A percentile compares a stretch with the other conserved stretches of the same genome.
These are phyloP conservation scores for Fusarium compactum DNA, from an alignment of 2,329 filamentous ascomycete species.

Conservation along the genomic window DNA sequence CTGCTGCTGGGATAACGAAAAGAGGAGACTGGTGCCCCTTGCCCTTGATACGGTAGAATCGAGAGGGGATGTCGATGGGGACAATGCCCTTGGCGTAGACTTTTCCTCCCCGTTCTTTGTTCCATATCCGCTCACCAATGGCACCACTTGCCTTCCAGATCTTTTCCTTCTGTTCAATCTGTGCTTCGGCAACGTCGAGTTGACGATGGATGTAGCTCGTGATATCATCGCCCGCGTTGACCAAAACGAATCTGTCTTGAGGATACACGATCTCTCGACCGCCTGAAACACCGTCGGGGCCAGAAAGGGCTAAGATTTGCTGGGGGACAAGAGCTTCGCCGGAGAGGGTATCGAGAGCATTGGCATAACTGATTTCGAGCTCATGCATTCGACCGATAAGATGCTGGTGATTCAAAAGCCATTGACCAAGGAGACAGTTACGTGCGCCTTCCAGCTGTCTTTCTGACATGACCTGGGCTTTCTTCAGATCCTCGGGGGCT, in stretches of 20 bases:
- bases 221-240: slow-evolving; percentile 66
- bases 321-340: slow-evolving; percentile 63
- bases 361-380: slow-evolving; percentile 66
- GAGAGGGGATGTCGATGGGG: slow-evolving; percentile 61
- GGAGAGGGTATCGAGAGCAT: slow-evolving; percentile 62
- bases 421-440: slow-evolving; percentile 67
- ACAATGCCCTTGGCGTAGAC: slow-evolving; percentile 60
- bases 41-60: slow-evolving; percentile 65
- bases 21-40: slow-evolving; percentile 59
- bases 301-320: slow-evolving; percentile 65
- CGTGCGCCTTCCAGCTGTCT: slow-evolving; percentile 59
- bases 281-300: slow-evolving; percentile 62
- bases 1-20: slow-evolving; percentile 65
- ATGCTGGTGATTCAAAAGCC: slow-evolving; percentile 66
- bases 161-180: slow-evolving; percentile 52
- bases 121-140: slow-evolving; percentile 56
- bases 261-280: slow-evolving; percentile 66
- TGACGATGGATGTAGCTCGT: slow-evolving; percentile 59
- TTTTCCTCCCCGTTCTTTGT: slow-evolving; percentile 44
- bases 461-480: slow-evolving; percentile 29
- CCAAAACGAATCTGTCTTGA: slow-evolving; percentile 68
- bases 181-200: slow-evolving; percentile 61
- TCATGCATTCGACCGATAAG: slow-evolving; percentile 68
- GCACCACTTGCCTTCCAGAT: slow-evolving; percentile 55
- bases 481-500: slow-evolving; percentile 44